Percentiles rank a stretch among this genome's conserved stretches.
Conservation (phyloP, 2,329 filamentous ascomycete species). For the Ceratocystis alfenasii region DNA sequence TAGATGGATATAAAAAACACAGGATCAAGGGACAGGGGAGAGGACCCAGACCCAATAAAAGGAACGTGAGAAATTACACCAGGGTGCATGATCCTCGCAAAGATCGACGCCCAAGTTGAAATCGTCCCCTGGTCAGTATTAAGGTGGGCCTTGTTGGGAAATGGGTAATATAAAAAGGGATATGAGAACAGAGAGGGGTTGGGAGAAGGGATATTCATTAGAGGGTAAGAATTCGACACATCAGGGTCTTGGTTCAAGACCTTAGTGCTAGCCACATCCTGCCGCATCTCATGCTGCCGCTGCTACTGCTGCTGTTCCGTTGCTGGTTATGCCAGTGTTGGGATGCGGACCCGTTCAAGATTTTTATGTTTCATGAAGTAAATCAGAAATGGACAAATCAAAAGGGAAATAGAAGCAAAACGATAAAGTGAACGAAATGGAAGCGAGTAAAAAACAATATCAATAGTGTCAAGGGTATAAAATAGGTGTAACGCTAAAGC, state of each 20-base stretch:
- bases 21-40: neutral
- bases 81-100: too few relatives aligned
- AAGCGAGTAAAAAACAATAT: neutral
- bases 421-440: neutral
- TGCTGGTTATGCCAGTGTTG: neutral
- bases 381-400: conserved; percentile 11
- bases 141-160: neutral
- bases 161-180: neutral
- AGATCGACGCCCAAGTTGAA: too few relatives aligned
- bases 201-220: neutral
- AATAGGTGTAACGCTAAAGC: conserved; percentile 11
- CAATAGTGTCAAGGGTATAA: conserved; percentile 23
- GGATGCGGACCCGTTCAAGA: neutral
- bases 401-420: neutral
- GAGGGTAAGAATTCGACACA: conserved; percentile 6
- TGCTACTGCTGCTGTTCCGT: neutral
- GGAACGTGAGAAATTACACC: neutral
- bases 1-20: neutral
- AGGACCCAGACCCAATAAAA: neutral
- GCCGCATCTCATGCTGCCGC: neutral
- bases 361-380: conserved; percentile 10
- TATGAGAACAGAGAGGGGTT: neutral
- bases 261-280: too few relatives aligned
- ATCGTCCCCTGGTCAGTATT: neutral
- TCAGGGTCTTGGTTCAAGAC: too few relatives aligned